Evolutionary conservation across 768 basidiomycete genomes (phyloP), one percentile per base, ranked within the genome.

Genomic region (Coprinellus micaceus): DNA sequence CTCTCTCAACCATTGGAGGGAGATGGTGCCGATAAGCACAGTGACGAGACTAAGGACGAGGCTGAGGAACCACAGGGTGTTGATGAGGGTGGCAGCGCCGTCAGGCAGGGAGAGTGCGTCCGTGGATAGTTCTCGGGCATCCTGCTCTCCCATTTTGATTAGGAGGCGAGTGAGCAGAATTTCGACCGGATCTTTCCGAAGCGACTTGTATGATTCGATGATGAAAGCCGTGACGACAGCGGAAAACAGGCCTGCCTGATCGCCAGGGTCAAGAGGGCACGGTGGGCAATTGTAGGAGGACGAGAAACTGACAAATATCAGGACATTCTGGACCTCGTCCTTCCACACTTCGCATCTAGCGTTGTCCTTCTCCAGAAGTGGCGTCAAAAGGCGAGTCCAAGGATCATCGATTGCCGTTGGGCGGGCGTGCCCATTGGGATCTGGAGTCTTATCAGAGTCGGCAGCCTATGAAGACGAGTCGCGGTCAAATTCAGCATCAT

Each of bases 161-260:
- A 25, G 25, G 15, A 24, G 22, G 11, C 12, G 22, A 15, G 26
- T 11, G 15, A 28, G 22, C 13, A 47, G 28, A 21, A 28, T 10
- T 24, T 59, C 59, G 28, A 54, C 57, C 0, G 66, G 59, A 54
- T 65, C 58, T 22, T 60, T 44, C 21, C 63, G 56, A 6, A 69
- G 60, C 60, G 60, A 61, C 7, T 57, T 44, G 50, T 66, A 64
- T 2, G 66, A 66, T 48, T 66, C 63, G 19, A 68, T 57, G 22
- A 62, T 57, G 47, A 69, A 69, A 2, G 67, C 64, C 11, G 64
- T 65, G 9, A 68, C 65, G 12, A 61, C 60, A n/a, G 61, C 67
- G 10, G 66, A 64, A 54, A 68, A 68, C 17, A 68, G 61, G 30
- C 65, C 67, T 21, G 65, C 65, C 67, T 68, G 15, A 17, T 2